Evolutionary conservation across 805 yeast genomes (phyloP).

Genomic region (Monosporozyma siamensis): DNA sequence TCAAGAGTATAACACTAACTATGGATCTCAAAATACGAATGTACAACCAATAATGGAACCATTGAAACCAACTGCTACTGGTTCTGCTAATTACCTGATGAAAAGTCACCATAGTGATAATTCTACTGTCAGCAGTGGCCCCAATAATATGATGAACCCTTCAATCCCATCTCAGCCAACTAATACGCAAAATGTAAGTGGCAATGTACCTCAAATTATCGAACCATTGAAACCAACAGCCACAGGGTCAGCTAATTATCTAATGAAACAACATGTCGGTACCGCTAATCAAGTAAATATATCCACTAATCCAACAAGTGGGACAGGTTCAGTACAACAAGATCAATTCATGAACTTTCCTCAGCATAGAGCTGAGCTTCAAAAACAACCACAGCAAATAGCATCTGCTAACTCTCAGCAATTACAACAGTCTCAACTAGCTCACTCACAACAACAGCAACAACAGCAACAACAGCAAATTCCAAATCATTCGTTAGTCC

Average conservation of each 20-base stretch:
- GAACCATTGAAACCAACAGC: slow-evolving; percentile 30
- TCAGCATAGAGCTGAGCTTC: slow-evolving; percentile 4
- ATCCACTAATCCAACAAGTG: background rate
- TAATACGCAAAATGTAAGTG: background rate
- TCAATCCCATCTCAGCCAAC: background rate
- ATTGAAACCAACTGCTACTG: slow-evolving; percentile 34
- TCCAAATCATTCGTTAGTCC: slow-evolving; percentile 1
- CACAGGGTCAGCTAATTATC: slow-evolving; percentile 28
- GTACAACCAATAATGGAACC: slow-evolving; percentile 11
- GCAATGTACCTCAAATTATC: background rate
- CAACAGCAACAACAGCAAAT: slow-evolving; percentile 3
- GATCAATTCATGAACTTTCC: slow-evolving; percentile 10
- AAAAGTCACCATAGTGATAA: slow-evolving; percentile 13
- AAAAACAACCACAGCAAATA: slow-evolving; percentile 7
- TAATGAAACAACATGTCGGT: slow-evolving; percentile 21
- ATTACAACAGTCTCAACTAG: no score
- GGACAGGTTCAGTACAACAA: background rate
- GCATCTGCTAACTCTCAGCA: slow-evolving; percentile 7
- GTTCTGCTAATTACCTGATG: slow-evolving; percentile 32
- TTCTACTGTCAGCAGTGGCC: background rate
- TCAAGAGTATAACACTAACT: slow-evolving; percentile 13
- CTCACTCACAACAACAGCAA: no score
- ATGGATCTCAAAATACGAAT: background rate
- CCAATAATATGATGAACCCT: background rate
- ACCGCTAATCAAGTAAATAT: background rate